Base-by-base conservation (phyloP, 2,329 filamentous ascomycete species). In the Aureobasidium musti region DNA sequence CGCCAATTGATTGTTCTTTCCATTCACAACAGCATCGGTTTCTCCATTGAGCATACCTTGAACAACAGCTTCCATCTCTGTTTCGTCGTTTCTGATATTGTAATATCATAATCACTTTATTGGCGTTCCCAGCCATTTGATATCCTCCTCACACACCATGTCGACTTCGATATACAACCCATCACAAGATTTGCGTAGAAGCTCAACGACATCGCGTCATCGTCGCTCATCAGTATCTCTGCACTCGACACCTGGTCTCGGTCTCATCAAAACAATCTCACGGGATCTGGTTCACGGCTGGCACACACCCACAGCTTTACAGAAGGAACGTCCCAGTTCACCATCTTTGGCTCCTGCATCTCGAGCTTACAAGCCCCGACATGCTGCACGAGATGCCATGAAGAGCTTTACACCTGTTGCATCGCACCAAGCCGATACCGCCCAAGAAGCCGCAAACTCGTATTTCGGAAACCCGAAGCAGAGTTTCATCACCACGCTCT, bases 171-270 rank as follows among this genome's bases (percentile, higher is more conserved):
- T 47, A 26, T 47, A 43, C 26, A 45, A 13, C 14, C 37, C 54
- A 26, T 30, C 37, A 21, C 37, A 28, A 10, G 37, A 2, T 8
- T 17, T n/a, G 21, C 26, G 41, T 19, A 35, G 23, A 23, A 5
- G 8, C 10, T 47, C 56, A 23, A 60, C 56, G 13, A 14, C 17
- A 33, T 41, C 43, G 7, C 59, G 59, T 8, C 59, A 63, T 17
- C 43, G 33, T 14, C 59, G 59, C 13, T 63, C 59, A 26, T 39
- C 43, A n/a, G 7, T 63, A n/a, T 50, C 59, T 37, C 21, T 63
- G 6, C 21, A 37, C 23, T 63, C 59, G 3, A 23, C 11, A 50
- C 45, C 59, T 14, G 43, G 59, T 50, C 56, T 60, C 39, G 45
- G 59, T 52, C 59, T 63, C 23, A 50, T 63, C 33, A n/a, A 33